phyloP scores from a whole-genome alignment of 805 yeast species.

The Torulaspora microellipsoides region DNA sequence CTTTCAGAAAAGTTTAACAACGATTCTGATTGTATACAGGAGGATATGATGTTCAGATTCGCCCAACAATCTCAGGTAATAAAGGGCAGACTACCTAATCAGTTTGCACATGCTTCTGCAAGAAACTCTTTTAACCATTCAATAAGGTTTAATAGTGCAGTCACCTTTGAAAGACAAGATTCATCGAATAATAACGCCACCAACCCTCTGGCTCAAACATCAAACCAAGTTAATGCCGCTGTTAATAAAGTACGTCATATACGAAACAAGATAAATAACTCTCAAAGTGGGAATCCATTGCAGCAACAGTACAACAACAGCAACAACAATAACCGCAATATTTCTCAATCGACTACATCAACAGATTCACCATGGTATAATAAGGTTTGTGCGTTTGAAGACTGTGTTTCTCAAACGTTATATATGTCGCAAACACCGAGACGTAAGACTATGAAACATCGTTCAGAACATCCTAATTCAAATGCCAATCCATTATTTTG shows the following conservation, averaged over 20 bases:
- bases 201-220: constrained; percentile 18
- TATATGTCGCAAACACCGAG: constrained; percentile 36
- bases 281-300: constrained; percentile 7
- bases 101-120: constrained; percentile 36
- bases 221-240: constrained; percentile 21
- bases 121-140: constrained; percentile 38
- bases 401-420: constrained; percentile 39
- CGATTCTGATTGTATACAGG: too few relatives aligned
- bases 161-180: constrained; percentile 32
- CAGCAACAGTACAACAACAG: constrained; percentile 7
- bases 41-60: constrained; percentile 29
- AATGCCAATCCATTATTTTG: constrained; percentile 46
- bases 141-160: constrained; percentile 36
- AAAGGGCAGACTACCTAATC: constrained; percentile 39
- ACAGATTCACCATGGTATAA: constrained; percentile 46
- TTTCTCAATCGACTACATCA: constrained; percentile 17
- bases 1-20: too few relatives aligned
- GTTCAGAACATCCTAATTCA: constrained; percentile 36
- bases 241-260: constrained; percentile 31
- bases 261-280: constrained; percentile 16
- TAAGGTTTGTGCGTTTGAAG: constrained; percentile 50
- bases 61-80: constrained; percentile 34
- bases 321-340: constrained; percentile 16
- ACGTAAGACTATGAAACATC: constrained; percentile 29
- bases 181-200: constrained; percentile 12